A percentile compares a stretch with the other conserved stretches of the same genome.
Conservation (phyloP, 2,329 filamentous ascomycete species). For the Macrophomina pseudophaseolina region DNA sequence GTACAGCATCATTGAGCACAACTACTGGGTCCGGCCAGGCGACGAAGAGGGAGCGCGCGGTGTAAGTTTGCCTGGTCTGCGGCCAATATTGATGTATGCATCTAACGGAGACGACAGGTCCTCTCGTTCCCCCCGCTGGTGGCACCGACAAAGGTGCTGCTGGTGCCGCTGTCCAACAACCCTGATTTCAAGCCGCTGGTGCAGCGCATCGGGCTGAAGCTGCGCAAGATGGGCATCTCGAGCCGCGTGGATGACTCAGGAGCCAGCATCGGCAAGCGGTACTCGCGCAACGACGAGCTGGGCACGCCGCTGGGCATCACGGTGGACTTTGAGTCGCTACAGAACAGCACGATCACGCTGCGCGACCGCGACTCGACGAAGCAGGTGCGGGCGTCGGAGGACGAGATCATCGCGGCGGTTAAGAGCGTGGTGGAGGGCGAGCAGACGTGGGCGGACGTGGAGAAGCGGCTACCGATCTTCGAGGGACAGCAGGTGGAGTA, state of each 20-base stretch:
- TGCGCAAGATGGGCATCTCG: constrained; percentile 77
- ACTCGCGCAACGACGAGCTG: constrained; percentile 86
- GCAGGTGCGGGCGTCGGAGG: constrained; percentile 84
- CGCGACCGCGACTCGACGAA: constrained; percentile 88
- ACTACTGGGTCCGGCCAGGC: constrained; percentile 87
- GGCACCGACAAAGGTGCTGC: constrained; percentile 93
- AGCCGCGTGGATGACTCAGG: constrained; percentile 89
- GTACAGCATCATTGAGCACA: constrained; percentile 91
- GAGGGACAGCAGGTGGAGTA: constrained; percentile 70
- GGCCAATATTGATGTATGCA: constrained; percentile 5
- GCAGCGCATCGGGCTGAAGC: constrained; percentile 72
- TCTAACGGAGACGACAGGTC: constrained; percentile 51
- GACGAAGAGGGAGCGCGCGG: constrained; percentile 75
- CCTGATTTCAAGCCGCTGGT: constrained; percentile 79
- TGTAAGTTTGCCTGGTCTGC: constrained; percentile 61
- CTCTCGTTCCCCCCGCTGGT: constrained; percentile 77
- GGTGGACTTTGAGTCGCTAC: constrained; percentile 91
- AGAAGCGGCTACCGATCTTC: constrained; percentile 80
- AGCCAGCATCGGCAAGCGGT: constrained; percentile 92
- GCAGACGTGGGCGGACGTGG: constrained; percentile 72
- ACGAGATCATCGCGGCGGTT: constrained; percentile 78
- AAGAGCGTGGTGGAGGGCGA: constrained; percentile 66
- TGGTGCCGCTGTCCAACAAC: constrained; percentile 86
- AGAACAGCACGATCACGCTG: constrained; percentile 85
- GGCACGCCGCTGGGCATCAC: constrained; percentile 94